These are phyloP conservation scores for Orychophragmus violaceus DNA, from an alignment of 345 rosid species.

Conservation along the genomic window DNA sequence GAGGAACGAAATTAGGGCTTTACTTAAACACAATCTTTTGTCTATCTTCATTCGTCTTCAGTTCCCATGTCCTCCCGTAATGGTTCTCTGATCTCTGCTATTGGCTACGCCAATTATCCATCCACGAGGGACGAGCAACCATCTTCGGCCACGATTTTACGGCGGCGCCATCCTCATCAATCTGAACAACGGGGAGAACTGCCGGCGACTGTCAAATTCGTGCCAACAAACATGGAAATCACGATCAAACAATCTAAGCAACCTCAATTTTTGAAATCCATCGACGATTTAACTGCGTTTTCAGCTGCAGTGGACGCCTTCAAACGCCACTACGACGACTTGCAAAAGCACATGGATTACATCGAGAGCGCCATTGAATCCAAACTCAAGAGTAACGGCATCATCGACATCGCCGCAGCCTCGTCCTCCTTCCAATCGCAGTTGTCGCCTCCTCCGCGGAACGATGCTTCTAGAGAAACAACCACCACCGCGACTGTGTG, in stretches of 20 bases:
- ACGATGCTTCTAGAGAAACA: neutral
- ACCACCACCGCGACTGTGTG: neutral
- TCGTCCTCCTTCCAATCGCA: neutral
- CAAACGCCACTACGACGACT: constrained; percentile 42
- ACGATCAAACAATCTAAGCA: constrained; percentile 1
- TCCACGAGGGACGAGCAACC: neutral
- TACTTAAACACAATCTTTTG: neutral
- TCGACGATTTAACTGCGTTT: constrained; percentile 32
- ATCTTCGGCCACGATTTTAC: neutral
- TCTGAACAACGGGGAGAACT: neutral
- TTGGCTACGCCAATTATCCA: neutral
- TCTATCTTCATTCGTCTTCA: neutral
- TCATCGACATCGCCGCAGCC: neutral
- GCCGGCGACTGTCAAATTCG: neutral
- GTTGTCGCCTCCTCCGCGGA: neutral
- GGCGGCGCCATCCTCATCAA: neutral
- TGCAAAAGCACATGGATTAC: constrained; percentile 47
- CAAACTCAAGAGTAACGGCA: constrained; percentile 20
- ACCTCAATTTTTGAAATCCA: constrained; percentile 36
- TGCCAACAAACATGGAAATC: neutral
- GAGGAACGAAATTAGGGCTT: constrained; percentile 8
- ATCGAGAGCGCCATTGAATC: constrained; percentile 39
- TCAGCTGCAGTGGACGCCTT: constrained; percentile 40
- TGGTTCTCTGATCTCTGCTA: neutral
- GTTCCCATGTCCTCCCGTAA: neutral